Base-by-base conservation (phyloP, 768 basidiomycete species). In the Nevesoporus exiguus region DNA sequence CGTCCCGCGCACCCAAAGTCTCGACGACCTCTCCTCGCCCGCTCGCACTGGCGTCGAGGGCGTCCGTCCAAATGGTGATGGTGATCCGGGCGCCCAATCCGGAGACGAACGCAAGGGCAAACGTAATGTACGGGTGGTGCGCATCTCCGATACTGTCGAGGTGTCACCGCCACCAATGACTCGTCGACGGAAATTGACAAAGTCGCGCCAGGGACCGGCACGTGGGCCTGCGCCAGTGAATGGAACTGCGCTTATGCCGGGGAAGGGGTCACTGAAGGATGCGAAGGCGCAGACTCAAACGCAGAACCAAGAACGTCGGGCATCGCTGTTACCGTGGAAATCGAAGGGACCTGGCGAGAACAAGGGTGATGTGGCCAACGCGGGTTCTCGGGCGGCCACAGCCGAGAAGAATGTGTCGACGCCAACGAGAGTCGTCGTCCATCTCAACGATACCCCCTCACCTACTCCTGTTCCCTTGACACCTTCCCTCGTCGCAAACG, bases 111-210 rank as follows among this genome's bases (percentile, higher is more conserved):
- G 19, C 31, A 59, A 46, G 43, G 54, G 25, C 0, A 58, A 54
- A 37, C 66, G 58, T 29, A 66, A 66, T 24, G 61, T 68, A 37
- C 63, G 66, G 17, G 33, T 33, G 49, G 65, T 66, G 36, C 52
- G 63, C 15, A 68, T 66, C 6, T 67, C 66, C 24, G 65, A 67
- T 40, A 61, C 30, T 0, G 58, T 66, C 24, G 49, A 66, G 51
- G 61, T 66, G 50, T 66, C 59, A 8, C 59, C 58, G 0, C 17
- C 59, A 0, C 61, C 61, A 0, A 52, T 43, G 9, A 47, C 25
- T 7, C 57, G 61, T 2, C 55, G 52, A 39, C 66, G 66, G 27
- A 66, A 63, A 37, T 47, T 66, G 41, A 66, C 64, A 43, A 66
- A 68, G 41, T 52, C 33, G 0, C 63, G 61, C 9, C 65, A 45